These are phyloP conservation scores for Fraxinus xanthoxyloides DNA, from an alignment of 305 asterid species.

Conservation along the genomic window DNA sequence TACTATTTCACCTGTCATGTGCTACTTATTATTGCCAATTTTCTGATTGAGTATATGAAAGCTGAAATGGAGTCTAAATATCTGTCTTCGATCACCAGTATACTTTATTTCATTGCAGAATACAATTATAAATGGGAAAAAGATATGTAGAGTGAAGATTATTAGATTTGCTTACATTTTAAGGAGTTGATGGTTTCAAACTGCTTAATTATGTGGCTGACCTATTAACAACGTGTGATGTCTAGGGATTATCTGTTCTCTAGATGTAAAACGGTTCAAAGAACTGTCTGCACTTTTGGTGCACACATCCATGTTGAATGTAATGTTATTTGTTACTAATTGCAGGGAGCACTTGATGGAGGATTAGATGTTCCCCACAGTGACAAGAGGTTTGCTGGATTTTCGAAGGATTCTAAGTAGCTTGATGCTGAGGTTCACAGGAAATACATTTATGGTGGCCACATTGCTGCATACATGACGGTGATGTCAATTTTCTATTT, in stretches of 20 bases:
- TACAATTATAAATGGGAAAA: no score
- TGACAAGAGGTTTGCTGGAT: conserved; percentile 68
- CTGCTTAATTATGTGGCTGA: background rate
- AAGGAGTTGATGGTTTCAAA: no score
- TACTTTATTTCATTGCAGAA: no score
- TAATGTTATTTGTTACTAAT: background rate
- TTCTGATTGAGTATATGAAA: no score
- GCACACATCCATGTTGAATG: background rate
- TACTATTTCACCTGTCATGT: no score
- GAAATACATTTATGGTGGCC: conserved; percentile 66
- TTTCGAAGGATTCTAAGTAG: conserved; percentile 49
- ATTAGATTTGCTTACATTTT: no score
- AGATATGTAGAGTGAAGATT: no score
- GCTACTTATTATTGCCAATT: no score
- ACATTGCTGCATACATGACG: conserved; percentile 59
- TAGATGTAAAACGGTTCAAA: background rate
- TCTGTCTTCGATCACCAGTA: no score
- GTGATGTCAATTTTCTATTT: conserved; percentile 20
- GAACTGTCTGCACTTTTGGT: background rate
- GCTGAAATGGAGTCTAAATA: no score
- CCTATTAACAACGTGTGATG: no score
- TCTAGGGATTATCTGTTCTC: background rate
- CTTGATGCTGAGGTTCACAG: conserved; percentile 65
- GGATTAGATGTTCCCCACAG: conserved; percentile 68
- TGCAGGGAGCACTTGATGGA: conserved; percentile 65